Base-by-base conservation (phyloP, 164 flowering plant species). In the Chimonanthus salicifolius region DNA sequence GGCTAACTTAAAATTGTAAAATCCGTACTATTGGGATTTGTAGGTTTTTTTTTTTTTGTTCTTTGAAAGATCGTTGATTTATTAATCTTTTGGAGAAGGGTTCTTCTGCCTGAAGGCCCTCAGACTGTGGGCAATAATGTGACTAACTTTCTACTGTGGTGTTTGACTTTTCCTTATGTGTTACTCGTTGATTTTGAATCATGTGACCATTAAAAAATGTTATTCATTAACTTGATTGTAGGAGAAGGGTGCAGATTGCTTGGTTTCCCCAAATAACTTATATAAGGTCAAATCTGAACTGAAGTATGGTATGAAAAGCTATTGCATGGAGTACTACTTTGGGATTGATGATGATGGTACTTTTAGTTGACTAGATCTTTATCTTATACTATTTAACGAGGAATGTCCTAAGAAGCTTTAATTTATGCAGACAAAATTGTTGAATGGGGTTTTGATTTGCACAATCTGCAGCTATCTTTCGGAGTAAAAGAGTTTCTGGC, bases 401-500 rank as follows among this genome's bases (percentile, higher is more conserved):
- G 33, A 33, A 20, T 33, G 33, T 33, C 33, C 33, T 33, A 33
- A 33, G 33, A 33, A 33, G 33, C 33, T 77, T 62, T 75, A 65
- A 70, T 72, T 78, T 70, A 21, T 49, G 6, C 88, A 92, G 98
- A 87, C n/a, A 82, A 87, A 79, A 72, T 21, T 71, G 51, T 73
- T 33, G 87, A 84, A 16, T 94, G 98, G 99, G 82, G 80, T 71
- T 77, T 73, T 69, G 77, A 65, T 67, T 82, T 85, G 79, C 97
- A 93, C 81, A 92, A 89, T 69, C 79, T 94, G 83, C 97, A 96
- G 83, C 81, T 92, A 58, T 89, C 89, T 69, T 94, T 94, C 83
- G 99, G 99, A 51, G 92, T 96, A 45, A 83, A 87, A 72, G 97
- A 92, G 18, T 96, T 96, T 82, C 75, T 96, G 95, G 98, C 94